Percentiles rank a stretch among this genome's conserved stretches.
phyloP scores from a whole-genome alignment of 2,329 filamentous ascomycete species.

The Camptophora hylomeconis region DNA sequence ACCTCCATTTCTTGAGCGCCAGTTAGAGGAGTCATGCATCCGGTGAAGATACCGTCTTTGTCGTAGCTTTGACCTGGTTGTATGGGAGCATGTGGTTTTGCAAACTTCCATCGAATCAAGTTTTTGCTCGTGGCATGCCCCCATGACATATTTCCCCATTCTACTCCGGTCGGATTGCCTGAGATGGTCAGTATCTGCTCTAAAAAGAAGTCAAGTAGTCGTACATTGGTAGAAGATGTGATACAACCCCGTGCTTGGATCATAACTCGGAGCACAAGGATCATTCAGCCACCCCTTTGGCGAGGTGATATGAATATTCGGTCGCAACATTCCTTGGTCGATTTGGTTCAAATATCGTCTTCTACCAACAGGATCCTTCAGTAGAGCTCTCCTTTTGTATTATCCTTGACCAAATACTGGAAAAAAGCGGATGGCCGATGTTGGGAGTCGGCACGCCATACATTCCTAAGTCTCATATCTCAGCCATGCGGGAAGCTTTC shows the following conservation, averaged over 20 bases:
- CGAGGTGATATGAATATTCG: conserved; percentile 25
- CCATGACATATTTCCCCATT: conserved; percentile 33
- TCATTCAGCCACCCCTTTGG: conserved; percentile 31
- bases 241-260: conserved; percentile 25
- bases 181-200: conserved; percentile 26
- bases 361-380: too few species aligned
- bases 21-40: conserved; percentile 23
- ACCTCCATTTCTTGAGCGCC: conserved; percentile 21
- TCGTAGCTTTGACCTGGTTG: conserved; percentile 25
- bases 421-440: too few species aligned
- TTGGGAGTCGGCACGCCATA: too few species aligned
- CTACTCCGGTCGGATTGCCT: conserved; percentile 25
- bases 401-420: too few species aligned
- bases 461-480: too few species aligned
- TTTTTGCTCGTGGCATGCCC: conserved; percentile 25
- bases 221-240: conserved; percentile 29
- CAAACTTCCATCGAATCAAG: conserved; percentile 24
- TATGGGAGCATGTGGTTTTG: conserved; percentile 20
- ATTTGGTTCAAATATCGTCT: too few species aligned
- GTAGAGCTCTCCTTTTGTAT: too few species aligned
- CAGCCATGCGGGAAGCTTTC: too few species aligned
- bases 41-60: conserved; percentile 27
- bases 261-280: conserved; percentile 29
- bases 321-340: too few species aligned
- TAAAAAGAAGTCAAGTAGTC: too few species aligned